A percentile compares a stretch with the other conserved stretches of the same genome.
These are phyloP conservation scores for Plectranthus barbatus DNA, from an alignment of 257 asterid species.

Conservation along the genomic window DNA sequence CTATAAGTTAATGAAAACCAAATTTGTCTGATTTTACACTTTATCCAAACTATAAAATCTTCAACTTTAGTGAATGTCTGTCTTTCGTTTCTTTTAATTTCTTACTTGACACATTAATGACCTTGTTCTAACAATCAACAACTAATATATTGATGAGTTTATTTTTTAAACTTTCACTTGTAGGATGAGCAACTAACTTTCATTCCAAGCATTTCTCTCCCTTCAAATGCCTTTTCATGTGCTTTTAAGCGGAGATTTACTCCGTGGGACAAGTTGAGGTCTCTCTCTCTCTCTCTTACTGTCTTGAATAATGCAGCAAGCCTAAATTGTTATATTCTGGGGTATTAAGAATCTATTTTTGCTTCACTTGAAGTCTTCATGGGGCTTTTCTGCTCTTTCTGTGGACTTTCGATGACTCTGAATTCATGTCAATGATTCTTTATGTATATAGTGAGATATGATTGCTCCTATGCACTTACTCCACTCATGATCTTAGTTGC, in stretches of 20 bases:
- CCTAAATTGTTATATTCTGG: no score
- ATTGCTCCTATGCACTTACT: neutral
- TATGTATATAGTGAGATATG: neutral
- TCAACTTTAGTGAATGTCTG: no score
- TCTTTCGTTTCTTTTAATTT: neutral
- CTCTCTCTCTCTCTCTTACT: conserved; percentile 11
- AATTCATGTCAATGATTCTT: neutral
- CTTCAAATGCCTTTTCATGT: conserved; percentile 68
- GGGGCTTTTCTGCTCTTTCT: neutral
- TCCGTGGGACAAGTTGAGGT: conserved; percentile 91
- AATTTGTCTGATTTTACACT: neutral
- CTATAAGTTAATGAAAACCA: neutral
- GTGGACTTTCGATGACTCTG: neutral
- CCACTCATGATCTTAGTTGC: neutral
- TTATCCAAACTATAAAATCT: no score
- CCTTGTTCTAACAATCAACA: neutral
- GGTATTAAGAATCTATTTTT: no score
- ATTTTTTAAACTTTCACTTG: conserved; percentile 4
- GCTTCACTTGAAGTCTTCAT: neutral
- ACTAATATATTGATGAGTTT: conserved; percentile 7
- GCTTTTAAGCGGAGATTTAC: conserved; percentile 78
- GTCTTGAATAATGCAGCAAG: no score
- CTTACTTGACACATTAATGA: neutral
- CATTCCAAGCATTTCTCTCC: conserved; percentile 72
- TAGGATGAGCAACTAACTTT: conserved; percentile 93